A percentile compares a stretch with the other conserved stretches of the same genome.
Evolutionary conservation across 2,329 filamentous ascomycete species (phyloP).

Genomic region (Pestalotiopsis sp.): DNA sequence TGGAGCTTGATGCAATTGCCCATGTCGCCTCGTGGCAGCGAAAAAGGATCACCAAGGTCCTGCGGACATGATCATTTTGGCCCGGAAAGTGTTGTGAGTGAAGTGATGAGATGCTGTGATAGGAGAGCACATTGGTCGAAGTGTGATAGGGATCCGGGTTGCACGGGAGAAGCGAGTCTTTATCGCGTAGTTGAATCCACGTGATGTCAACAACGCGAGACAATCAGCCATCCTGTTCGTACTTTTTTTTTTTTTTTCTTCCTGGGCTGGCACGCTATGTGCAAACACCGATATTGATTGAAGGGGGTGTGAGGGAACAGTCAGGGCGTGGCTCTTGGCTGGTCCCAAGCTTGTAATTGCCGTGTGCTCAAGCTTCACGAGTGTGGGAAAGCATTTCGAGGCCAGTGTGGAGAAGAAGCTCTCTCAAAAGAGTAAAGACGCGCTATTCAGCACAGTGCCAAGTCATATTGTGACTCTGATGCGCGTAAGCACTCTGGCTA

Average conservation of each 20-base stretch:
- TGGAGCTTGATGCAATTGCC: slow-evolving; percentile 1
- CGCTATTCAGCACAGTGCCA: slow-evolving; percentile 9
- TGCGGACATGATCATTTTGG: background rate
- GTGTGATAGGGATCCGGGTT: background rate
- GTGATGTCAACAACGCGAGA: slow-evolving; percentile 14
- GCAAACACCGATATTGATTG: background rate
- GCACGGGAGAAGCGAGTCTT: background rate
- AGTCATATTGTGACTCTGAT: slow-evolving; percentile 4
- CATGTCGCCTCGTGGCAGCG: background rate
- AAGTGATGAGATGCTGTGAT: background rate
- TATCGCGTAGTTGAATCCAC: slow-evolving; percentile 6
- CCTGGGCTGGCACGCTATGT: background rate
- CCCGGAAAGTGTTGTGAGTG: background rate
- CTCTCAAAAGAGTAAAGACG: background rate
- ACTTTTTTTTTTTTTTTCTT: too few relatives aligned
- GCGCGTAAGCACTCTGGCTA: slow-evolving; percentile 3
- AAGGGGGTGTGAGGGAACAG: background rate
- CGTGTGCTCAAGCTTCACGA: background rate
- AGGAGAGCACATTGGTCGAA: background rate
- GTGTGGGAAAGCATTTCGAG: background rate
- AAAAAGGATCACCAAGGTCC: background rate
- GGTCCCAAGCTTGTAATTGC: slow-evolving; percentile 6
- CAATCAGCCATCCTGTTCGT: slow-evolving; percentile 3
- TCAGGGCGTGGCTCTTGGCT: slow-evolving; percentile 7
- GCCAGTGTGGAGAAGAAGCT: slow-evolving; percentile 4